Percentiles rank a stretch among this genome's conserved stretches.
Evolutionary conservation across 331 rosid genomes (phyloP).

Genomic region (Pyracantha coccinea): DNA sequence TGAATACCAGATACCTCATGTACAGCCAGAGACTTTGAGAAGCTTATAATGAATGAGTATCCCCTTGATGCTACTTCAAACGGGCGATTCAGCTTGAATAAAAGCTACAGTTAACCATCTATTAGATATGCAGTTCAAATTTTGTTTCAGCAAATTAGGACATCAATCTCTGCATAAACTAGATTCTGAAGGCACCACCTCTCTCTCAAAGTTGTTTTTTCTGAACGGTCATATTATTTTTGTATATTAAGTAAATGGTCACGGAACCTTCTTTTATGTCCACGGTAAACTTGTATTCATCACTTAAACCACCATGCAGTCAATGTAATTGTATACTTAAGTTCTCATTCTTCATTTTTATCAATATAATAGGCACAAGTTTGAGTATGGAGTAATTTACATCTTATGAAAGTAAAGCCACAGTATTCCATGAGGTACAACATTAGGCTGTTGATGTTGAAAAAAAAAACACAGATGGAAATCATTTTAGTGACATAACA

Average conservation of each 20-base stretch:
- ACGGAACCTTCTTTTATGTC: background rate
- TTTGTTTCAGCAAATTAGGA: background rate
- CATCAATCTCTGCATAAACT: background rate
- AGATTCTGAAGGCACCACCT: background rate
- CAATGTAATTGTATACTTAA: background rate
- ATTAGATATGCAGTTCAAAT: slow-evolving; percentile 13
- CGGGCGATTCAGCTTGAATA: slow-evolving; percentile 86
- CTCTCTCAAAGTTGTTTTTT: background rate
- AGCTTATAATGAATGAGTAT: slow-evolving; percentile 82
- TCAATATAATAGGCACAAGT: background rate
- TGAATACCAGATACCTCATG: slow-evolving; percentile 54
- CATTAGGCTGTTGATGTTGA: too few species aligned
- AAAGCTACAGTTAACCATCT: slow-evolving; percentile 52
- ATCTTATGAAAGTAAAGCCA: background rate
- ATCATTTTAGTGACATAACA: too few species aligned
- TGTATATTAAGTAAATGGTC: background rate
- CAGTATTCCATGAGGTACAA: too few species aligned
- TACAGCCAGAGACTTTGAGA: slow-evolving; percentile 72
- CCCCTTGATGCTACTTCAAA: slow-evolving; percentile 94
- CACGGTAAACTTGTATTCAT: background rate
- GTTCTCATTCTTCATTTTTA: background rate
- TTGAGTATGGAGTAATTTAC: background rate
- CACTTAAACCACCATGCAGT: background rate
- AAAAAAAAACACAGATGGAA: too few species aligned
- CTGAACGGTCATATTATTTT: background rate